phyloP scores from a whole-genome alignment of 176 grass and related monocot genomes.

The Carex littledalei region DNA sequence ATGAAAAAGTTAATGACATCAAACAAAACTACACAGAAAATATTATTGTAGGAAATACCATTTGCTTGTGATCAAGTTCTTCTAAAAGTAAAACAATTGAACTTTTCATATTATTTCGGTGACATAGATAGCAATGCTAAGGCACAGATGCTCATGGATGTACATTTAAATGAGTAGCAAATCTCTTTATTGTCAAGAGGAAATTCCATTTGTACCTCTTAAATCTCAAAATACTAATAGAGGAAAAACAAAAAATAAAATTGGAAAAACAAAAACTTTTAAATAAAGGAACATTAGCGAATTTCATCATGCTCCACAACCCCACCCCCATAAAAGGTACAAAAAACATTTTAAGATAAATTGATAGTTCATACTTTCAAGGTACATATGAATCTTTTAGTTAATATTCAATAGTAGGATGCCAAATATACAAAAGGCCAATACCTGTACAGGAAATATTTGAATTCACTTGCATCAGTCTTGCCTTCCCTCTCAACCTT shows the following conservation, averaged over 20 bases:
- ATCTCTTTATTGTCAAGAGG: neutral
- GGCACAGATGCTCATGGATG: neutral
- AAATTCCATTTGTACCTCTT: neutral
- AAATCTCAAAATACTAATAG: neutral
- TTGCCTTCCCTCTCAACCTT: slow-evolving; percentile 60
- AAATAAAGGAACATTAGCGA: too few relatives aligned
- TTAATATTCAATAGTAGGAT: neutral
- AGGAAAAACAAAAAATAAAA: neutral
- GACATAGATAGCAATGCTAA: neutral
- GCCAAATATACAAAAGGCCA: neutral
- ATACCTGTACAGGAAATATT: slow-evolving; percentile 26
- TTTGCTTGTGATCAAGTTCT: neutral
- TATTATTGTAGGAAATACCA: neutral
- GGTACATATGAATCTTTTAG: neutral
- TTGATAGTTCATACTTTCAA: neutral
- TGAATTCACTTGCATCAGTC: slow-evolving; percentile 21
- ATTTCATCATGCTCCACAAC: too few relatives aligned
- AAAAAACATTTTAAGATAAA: neutral
- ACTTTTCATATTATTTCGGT: neutral
- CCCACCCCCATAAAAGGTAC: neutral
- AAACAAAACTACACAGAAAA: neutral
- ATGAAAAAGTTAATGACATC: neutral
- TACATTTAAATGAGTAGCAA: neutral
- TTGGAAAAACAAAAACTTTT: neutral
- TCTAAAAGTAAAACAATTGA: neutral